These are phyloP conservation scores for Pythium grandisporangium DNA, from an alignment of 352 stramenopile species.

Conservation along the genomic window DNA sequence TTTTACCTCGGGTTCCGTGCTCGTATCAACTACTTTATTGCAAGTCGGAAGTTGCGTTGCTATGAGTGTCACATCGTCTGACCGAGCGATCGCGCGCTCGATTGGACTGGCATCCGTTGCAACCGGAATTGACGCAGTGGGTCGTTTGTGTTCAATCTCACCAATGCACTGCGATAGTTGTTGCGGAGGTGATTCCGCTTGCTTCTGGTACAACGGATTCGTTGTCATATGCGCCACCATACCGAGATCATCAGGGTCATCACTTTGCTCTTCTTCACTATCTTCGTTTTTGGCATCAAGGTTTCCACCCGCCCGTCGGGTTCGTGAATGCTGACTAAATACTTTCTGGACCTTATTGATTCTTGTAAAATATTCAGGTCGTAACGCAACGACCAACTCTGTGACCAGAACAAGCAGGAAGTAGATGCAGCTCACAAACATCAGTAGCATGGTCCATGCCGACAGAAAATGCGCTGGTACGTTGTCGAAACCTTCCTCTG, in stretches of 20 bases:
- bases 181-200: constrained; percentile 22
- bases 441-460: constrained; percentile 37
- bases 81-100: too few species aligned
- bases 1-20: too few species aligned
- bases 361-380: constrained; percentile 46
- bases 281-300: constrained; percentile 3
- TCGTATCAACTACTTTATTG: too few species aligned
- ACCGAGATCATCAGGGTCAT: constrained; percentile 46
- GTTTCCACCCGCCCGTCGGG: not conserved
- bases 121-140: too few species aligned
- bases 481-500: constrained; percentile 27
- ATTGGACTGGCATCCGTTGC: too few species aligned
- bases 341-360: constrained; percentile 58
- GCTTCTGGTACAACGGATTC: constrained; percentile 49
- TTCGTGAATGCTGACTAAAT: constrained; percentile 26
- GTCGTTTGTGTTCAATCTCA: too few species aligned
- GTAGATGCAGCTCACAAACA: constrained; percentile 44
- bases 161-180: too few species aligned
- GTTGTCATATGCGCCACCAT: constrained; percentile 63
- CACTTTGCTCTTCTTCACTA: constrained; percentile 15
- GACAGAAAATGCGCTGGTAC: constrained; percentile 41
- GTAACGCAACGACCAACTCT: constrained; percentile 49
- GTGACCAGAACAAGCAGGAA: constrained; percentile 54
- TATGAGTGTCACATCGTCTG: too few species aligned
- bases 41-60: too few species aligned